Evolutionary conservation across 805 yeast species (phyloP), one percentile per base, ranked within the genome.

Genomic region (Ogataea neopini): DNA sequence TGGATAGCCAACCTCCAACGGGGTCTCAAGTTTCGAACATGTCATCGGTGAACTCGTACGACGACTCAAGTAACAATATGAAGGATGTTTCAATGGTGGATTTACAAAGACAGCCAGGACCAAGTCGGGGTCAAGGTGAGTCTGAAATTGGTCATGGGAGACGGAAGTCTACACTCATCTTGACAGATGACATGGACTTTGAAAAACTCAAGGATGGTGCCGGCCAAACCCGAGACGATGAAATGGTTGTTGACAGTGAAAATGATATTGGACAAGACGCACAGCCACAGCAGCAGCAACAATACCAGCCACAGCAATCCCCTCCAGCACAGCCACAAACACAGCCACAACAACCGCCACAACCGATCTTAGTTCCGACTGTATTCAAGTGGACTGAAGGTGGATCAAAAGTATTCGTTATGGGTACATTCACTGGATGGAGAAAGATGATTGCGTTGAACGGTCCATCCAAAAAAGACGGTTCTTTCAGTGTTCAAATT

Each of bases 381-480:
- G 90, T 85, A 47, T 85, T 90, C 48, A 81, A 81, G 54, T 92
- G 99, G 99, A 83, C 82, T 14, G 96, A 92, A 67, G 98, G 98
- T n/a, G 99, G 99, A 51, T 80, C 80, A 42, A 87, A 87, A 59
- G 98, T 94, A 2, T 94, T 90, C 65, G 96, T 92, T 11, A 94
- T 97, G 29, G 99, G 99, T 42, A 87, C 97, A 0, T 92, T 92
- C 69, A 94, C 99, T 0, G 97, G 96, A 3, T 94, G 99, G 98
- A 76, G 97, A 56, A 92, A 91, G 68, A 92, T 94, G 98, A 91
- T 92, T 61, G 96, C 96, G 33, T 72, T 94, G 58, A 66, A 79
- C 66, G 68, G 73, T 59, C 71, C 71, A 8, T 81, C 69, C n/a
- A 69, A 71, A 8, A 68, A 67, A 11, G 74, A 82, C 56, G 75